Conservation (phyloP, 2,329 filamentous ascomycete genomes). For the Lachnellula arida region DNA sequence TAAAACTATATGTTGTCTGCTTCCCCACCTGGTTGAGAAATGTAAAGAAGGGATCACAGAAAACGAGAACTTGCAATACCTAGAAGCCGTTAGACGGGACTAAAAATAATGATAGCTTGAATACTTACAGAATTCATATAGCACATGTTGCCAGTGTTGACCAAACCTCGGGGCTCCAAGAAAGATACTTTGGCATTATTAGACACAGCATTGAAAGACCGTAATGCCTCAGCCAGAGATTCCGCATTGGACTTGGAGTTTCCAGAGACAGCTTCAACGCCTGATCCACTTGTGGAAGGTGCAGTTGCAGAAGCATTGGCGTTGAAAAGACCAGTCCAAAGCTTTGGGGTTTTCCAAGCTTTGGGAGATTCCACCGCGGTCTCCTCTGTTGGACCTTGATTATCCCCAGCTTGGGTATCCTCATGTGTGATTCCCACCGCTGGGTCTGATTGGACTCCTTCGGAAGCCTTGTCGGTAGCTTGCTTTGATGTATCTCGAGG, state of each 20-base stretch:
- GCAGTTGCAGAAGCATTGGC: conserved; percentile 38
- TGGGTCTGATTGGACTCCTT: conserved; percentile 12
- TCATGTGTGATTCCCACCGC: conserved; percentile 6
- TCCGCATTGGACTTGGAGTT: conserved; percentile 45
- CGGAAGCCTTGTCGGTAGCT: conserved; percentile 11
- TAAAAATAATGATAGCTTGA: not conserved
- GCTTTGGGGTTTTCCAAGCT: conserved; percentile 45
- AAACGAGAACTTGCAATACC: conserved; percentile 93
- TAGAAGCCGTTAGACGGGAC: conserved; percentile 40
- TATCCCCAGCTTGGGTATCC: not conserved
- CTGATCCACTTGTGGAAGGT: conserved; percentile 31
- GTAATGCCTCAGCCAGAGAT: conserved; percentile 73
- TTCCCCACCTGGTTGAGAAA: conserved; percentile 85
- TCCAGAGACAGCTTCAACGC: conserved; percentile 34
- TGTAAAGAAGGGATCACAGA: conserved; percentile 89
- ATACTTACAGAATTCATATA: conserved; percentile 98
- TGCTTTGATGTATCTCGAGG: conserved; percentile 31
- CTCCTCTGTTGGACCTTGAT: conserved; percentile 21
- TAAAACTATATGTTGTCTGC: conserved; percentile 83
- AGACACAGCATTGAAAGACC: conserved; percentile 60
- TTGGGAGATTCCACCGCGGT: conserved; percentile 38
- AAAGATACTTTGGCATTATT: conserved; percentile 65
- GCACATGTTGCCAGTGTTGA: conserved; percentile 98
- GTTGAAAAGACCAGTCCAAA: conserved; percentile 66
- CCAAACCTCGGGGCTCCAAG: conserved; percentile 84